Evolutionary conservation across 2,329 filamentous ascomycete species (phyloP).

Genomic region (Exophiala viscosa): DNA sequence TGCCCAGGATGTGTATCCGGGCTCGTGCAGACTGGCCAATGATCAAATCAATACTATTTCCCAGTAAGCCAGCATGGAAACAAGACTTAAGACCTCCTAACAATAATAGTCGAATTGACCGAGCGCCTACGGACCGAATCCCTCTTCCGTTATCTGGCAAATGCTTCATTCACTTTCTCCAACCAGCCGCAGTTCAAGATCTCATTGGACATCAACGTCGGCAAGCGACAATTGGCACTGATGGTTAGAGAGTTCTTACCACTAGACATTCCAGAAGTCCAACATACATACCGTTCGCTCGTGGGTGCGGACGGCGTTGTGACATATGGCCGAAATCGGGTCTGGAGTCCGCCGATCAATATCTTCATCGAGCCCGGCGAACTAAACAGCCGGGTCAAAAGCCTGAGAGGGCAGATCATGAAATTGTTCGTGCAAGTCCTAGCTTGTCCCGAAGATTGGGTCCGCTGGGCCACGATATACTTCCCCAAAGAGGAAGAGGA

Average conservation of each 20-base stretch:
- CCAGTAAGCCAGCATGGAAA: constrained; percentile 4
- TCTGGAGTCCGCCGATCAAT: constrained; percentile 24
- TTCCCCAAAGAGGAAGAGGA: constrained; percentile 11
- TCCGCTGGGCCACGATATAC: constrained; percentile 17
- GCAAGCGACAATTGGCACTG: constrained; percentile 4
- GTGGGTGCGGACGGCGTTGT: constrained; percentile 5
- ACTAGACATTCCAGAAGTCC: constrained; percentile 8
- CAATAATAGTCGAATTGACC: constrained; percentile 16
- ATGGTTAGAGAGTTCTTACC: constrained; percentile 15
- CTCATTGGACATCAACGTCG: constrained; percentile 14
- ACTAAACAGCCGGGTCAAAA: not conserved
- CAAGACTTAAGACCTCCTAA: not conserved
- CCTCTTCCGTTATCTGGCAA: constrained; percentile 10
- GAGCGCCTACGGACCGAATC: constrained; percentile 2
- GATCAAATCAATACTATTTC: constrained; percentile 10
- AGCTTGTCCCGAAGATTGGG: constrained; percentile 5
- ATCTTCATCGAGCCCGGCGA: constrained; percentile 13
- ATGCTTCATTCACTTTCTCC: constrained; percentile 4
- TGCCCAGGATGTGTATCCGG: constrained; percentile 19
- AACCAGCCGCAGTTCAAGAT: constrained; percentile 8
- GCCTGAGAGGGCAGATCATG: constrained; percentile 4
- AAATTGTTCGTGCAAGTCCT: constrained; percentile 15
- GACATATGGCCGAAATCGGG: constrained; percentile 1
- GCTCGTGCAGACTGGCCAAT: constrained; percentile 13
- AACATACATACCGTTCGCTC: constrained; percentile 7